These are phyloP conservation scores for Trichoderma atroviride DNA, from an alignment of 2,329 filamentous ascomycete species.

Conservation along the genomic window DNA sequence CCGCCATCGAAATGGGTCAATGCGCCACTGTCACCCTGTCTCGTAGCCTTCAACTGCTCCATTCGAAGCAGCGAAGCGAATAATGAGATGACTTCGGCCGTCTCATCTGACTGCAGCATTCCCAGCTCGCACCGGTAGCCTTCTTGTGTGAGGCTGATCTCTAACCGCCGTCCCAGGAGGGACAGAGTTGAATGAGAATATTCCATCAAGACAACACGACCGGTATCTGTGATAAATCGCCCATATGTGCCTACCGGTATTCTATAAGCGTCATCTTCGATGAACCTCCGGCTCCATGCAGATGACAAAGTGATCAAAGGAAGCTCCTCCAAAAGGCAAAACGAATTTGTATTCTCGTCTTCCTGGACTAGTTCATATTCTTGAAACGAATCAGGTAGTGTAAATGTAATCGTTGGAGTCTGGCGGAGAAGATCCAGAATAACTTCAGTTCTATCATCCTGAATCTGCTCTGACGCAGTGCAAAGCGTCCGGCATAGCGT, in stretches of 20 bases:
- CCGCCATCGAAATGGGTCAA: constrained; percentile 43
- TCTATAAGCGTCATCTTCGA: constrained; percentile 57
- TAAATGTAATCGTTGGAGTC: constrained; percentile 75
- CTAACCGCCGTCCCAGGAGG: constrained; percentile 75
- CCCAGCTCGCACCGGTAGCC: constrained; percentile 57
- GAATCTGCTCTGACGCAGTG: constrained; percentile 38
- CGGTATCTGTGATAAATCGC: constrained; percentile 75
- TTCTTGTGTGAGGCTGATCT: constrained; percentile 64
- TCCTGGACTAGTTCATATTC: constrained; percentile 79
- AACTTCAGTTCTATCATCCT: constrained; percentile 48
- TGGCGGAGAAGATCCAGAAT: constrained; percentile 67
- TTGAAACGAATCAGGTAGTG: constrained; percentile 70
- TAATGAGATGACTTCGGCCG: constrained; percentile 73
- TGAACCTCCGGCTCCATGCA: constrained; percentile 48
- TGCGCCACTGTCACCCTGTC: constrained; percentile 33
- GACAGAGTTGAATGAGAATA: constrained; percentile 78
- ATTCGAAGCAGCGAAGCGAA: constrained; percentile 70
- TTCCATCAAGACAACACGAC: constrained; percentile 75
- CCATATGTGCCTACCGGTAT: constrained; percentile 69
- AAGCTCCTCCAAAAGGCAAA: constrained; percentile 67
- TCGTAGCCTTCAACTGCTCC: constrained; percentile 45
- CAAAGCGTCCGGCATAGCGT: constrained; percentile 68
- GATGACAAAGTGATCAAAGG: constrained; percentile 61
- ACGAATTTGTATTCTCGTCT: constrained; percentile 81
- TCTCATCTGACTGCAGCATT: constrained; percentile 60